These are phyloP conservation scores for Botrytis aclada DNA, from an alignment of 2,329 filamentous ascomycete species.

Conservation along the genomic window DNA sequence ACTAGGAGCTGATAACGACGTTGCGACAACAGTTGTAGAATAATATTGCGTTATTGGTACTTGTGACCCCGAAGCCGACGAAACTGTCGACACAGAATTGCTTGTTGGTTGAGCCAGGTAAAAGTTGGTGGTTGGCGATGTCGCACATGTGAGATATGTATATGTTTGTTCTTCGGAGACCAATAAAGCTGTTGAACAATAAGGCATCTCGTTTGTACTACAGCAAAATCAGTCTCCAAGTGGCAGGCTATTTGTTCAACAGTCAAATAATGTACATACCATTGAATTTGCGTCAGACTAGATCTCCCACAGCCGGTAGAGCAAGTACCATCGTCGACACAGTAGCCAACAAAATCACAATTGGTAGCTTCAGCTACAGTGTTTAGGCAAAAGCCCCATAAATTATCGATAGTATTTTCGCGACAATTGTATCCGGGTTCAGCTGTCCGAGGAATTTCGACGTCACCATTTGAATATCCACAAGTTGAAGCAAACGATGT, in stretches of 20 bases:
- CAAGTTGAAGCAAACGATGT: neutral
- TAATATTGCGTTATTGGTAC: neutral
- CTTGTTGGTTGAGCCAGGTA: neutral
- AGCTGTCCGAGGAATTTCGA: neutral
- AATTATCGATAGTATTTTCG: neutral
- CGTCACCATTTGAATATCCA: neutral
- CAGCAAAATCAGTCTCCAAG: neutral
- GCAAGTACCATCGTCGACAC: neutral
- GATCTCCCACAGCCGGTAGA: neutral
- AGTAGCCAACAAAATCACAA: slow-evolving; percentile 1
- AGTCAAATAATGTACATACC: neutral
- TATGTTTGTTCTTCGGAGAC: neutral
- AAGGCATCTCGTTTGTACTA: neutral
- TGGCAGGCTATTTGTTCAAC: neutral
- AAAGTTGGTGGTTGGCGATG: neutral
- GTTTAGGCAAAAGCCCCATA: neutral
- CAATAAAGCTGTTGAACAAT: neutral
- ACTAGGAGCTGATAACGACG: neutral
- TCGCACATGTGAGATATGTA: neutral
- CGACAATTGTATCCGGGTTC: neutral
- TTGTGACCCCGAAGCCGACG: neutral
- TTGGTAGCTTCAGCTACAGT: neutral
- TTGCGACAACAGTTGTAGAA: neutral
- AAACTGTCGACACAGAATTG: neutral
- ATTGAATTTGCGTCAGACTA: neutral